Base-by-base conservation (phyloP, 371 early-diverging fungal genomes). In the Circinella minor region DNA sequence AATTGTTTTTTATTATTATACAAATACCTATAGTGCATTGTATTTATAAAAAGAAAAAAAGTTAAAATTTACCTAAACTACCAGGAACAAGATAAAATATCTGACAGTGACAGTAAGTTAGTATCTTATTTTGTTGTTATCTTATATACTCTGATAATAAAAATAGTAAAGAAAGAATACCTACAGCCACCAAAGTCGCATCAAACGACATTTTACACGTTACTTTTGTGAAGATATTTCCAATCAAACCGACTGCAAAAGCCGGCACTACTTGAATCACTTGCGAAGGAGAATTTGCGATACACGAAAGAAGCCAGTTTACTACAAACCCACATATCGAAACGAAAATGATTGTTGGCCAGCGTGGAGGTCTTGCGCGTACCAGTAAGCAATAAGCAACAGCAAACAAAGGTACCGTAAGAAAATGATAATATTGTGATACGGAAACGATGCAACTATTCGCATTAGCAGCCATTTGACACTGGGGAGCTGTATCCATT, bases 11-110 rank as follows among this genome's bases (percentile, higher is more conserved):
- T 27, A 27, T 0, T 0, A 47, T 10, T 18, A 39, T 36, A 59
- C 7, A 10, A 17, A 49, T 43, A 17, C 13, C 43, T 27, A 13
- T 36, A 36, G 3, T 15, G 15, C 9, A 15, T 15, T 47, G 3
- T 1, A 47, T 9, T 11, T 9, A 47, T 15, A 47, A 47, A 47
- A 3, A 39, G 27, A 5, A 3, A 49, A 46, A n/a, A 54, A 13
- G 18, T n/a, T 18, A 15, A 15, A 27, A 0, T 27, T 68, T 78
- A 76, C 79, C 88, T 57, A 89, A 79, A 75, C 83, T 83, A 8
- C 90, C 88, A 4, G 90, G 90, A 0, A 88, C 88, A 37, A 90
- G 72, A 68, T 86, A 76, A 47, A 89, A 78, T 6, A 78, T 67
- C 77, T 74, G 63, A 3, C 17, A 15, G 27, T 27, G 27, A 27